Base-by-base conservation (phyloP, 2,329 filamentous ascomycete genomes). In the Leptoxyphium fumago region DNA sequence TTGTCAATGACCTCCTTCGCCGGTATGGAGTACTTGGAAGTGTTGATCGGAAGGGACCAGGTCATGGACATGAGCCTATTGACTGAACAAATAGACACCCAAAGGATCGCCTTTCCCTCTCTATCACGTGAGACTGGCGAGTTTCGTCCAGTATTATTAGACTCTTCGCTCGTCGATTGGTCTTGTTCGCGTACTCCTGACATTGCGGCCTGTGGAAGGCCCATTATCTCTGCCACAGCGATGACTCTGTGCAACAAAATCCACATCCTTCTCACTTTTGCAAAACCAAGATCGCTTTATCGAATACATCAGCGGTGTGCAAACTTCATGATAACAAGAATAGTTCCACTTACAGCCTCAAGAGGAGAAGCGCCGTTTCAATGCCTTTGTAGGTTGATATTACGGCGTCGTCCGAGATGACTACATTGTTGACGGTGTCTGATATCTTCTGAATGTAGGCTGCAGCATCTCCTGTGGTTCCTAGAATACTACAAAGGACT, bases 191-290 rank as follows among this genome's bases (percentile, higher is more conserved):
- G 32, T 13, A 36, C 15, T 36, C 32, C 32, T 5, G 32, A 36
- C 32, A 36, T 36, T 26, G 41, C 44, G 39, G 46, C 45, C 29
- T 50, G 51, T 8, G 61, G 61, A 4, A 66, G 47, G 2, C 63
- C 63, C 39, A 64, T 61, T 2, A 66, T 48, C 48, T 66, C 62
- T 38, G 62, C 61, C 18, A 65, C 50, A 2, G 62, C 58, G 21
- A 64, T 58, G 15, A 59, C 50, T 36, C 62, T 57, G n/a, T 63
- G 62, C 14, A 65, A 43, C 17, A 51, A 53, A 17, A 65, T 48
- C 62, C 62, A 66, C 18, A 57, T 52, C 21, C 58, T 60, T 39
- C 58, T 55, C 15, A 64, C 53, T 29, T 58, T 59, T 2, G 61
- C 61, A 21, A 54, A 55, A 8, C 59, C 55, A 14, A 62, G 51